phyloP scores from a whole-genome alignment of 2,329 filamentous ascomycete species.

The Setomelanomma holmii region DNA sequence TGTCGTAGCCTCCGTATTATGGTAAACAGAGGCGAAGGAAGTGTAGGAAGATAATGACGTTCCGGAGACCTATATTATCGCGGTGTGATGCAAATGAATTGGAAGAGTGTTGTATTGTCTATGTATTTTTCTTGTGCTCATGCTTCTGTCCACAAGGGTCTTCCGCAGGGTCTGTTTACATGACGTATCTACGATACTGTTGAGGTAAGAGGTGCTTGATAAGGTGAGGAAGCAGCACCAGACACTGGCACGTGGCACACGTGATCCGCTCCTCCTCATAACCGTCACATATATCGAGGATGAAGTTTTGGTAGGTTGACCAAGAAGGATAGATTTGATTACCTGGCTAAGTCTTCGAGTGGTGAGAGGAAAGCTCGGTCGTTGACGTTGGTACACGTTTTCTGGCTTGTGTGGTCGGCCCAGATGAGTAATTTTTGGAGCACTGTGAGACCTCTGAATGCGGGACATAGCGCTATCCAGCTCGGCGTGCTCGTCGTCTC shows the following conservation, averaged over 20 bases:
- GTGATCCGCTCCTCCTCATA: too few species aligned
- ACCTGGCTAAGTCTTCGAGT: not conserved
- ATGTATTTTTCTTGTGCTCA: too few species aligned
- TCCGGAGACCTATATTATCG: not conserved
- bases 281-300: too few species aligned
- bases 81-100: too few species aligned
- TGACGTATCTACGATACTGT: too few species aligned
- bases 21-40: not conserved
- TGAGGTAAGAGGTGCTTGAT: too few species aligned
- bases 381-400: not conserved
- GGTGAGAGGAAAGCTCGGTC: not conserved
- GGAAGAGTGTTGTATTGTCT: too few species aligned
- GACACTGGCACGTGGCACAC: too few species aligned
- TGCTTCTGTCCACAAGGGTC: too few species aligned
- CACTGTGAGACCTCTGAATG: not conserved
- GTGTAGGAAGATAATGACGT: not conserved
- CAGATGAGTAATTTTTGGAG: not conserved
- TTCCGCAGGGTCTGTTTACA: too few species aligned
- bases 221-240: too few species aligned
- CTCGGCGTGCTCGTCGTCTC: not conserved
- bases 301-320: conserved; percentile 5
- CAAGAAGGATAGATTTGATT: not conserved
- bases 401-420: not conserved
- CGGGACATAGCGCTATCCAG: not conserved
- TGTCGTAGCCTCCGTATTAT: not conserved